Base-by-base conservation (phyloP, 2,329 filamentous ascomycete species). In the Coniella lustricola region DNA sequence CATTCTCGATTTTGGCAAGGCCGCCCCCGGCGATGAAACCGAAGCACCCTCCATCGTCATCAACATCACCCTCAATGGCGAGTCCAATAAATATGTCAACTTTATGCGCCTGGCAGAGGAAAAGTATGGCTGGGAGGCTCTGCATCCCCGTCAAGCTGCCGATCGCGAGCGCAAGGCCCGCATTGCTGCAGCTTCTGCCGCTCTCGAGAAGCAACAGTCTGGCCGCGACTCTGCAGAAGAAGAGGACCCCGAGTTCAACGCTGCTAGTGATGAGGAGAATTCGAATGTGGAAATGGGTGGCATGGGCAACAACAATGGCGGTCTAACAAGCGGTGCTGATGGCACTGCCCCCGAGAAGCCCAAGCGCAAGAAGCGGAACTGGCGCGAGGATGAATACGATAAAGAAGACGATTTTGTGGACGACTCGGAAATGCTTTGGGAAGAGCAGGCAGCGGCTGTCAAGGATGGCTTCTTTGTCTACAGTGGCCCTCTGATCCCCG, bases 401-500 rank as follows among this genome's bases (percentile, higher is more conserved):
- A 84, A 86, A 59, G 84, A 87, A 41, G 87, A 90, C 60, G 86
- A 85, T 46, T 91, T 91, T 66, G 81, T 91, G 48, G 93, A 98
- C 60, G 93, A 98, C 62, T 94, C 90, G 1, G 93, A 98, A 64
- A 67, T 96, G 62, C 76, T 94, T 1, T 97, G 91, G 91, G 89
- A 97, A 67, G 89, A 95, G 61, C 87, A 95, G 63, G 91, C 91
- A 7, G 90, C 91, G 4, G 90, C 93, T 40, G 91, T 88, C 56
- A 88, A 91, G 58, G 93, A 97, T 63, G 93, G 93, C 1, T 98
- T 97, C 71, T 98, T 97, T 64, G 93, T 98, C 1, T 98, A 96
- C 67, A 94, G 88, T 52, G 93, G 93, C 3, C 91, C 91, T 8
- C 72, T 98, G 40, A 79, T 97, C 18, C 86, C 86, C 4, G 90